phyloP scores from a whole-genome alignment of 495 filamentous ascomycete genomes.

The Lasiosphaeria hispida region DNA sequence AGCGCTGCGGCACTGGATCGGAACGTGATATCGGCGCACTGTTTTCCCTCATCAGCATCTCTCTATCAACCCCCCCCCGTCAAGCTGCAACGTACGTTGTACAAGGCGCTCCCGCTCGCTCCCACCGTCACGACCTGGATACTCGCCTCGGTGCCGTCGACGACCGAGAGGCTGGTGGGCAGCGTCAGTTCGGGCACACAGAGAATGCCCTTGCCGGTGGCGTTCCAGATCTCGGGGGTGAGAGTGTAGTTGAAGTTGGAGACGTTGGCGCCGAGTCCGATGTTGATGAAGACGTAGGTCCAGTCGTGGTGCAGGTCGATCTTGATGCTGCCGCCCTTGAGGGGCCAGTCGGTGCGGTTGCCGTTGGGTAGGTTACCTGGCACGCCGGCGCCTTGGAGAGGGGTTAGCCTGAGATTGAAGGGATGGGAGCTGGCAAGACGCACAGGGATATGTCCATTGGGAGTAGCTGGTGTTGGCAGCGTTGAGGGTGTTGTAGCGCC shows the following conservation, averaged over 20 bases:
- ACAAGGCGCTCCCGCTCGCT: slow-evolving; percentile 49
- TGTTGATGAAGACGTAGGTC: slow-evolving; percentile 61
- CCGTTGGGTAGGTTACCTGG: slow-evolving; percentile 37
- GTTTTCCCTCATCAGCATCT: background rate
- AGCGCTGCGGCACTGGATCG: slow-evolving; percentile 40
- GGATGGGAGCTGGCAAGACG: slow-evolving; percentile 16
- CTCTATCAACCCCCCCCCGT: background rate
- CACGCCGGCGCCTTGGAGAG: slow-evolving; percentile 53
- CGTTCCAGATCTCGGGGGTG: slow-evolving; percentile 51
- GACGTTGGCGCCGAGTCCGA: slow-evolving; percentile 55
- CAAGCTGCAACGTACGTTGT: slow-evolving; percentile 52
- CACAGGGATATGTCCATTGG: slow-evolving; percentile 62
- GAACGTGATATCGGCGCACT: slow-evolving; percentile 67
- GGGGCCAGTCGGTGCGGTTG: slow-evolving; percentile 62
- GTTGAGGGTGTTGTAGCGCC: slow-evolving; percentile 53
- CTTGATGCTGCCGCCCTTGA: slow-evolving; percentile 52
- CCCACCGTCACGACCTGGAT: slow-evolving; percentile 59
- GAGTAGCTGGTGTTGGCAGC: slow-evolving; percentile 31
- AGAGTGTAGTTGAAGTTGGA: slow-evolving; percentile 61
- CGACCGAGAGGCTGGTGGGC: slow-evolving; percentile 37
- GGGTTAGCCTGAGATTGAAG: slow-evolving; percentile 11
- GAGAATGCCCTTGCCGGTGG: slow-evolving; percentile 59
- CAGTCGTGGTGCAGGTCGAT: slow-evolving; percentile 53
- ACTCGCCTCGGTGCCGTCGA: slow-evolving; percentile 51
- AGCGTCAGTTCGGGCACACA: slow-evolving; percentile 52